Evolutionary conservation across 352 stramenopile species (phyloP).

Genomic region (Globisporangium irregulare): DNA sequence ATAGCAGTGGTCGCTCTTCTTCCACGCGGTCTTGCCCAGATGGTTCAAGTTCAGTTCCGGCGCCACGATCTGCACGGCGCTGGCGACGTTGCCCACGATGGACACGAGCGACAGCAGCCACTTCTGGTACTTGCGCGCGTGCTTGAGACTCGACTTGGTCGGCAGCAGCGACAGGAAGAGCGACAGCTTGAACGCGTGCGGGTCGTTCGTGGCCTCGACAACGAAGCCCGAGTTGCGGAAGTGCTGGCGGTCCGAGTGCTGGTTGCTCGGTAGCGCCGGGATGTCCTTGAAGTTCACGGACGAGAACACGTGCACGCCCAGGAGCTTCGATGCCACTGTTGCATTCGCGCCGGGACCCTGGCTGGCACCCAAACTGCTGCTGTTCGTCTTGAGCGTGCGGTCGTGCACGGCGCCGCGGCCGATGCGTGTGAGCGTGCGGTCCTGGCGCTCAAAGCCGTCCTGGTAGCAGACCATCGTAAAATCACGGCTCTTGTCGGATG

Average conservation of each 20-base stretch:
- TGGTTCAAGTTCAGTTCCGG: conserved; percentile 21
- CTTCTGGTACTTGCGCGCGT: conserved; percentile 50
- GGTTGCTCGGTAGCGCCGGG: conserved; percentile 40
- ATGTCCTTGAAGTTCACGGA: conserved; percentile 72
- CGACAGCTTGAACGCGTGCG: conserved; percentile 41
- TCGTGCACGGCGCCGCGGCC: conserved; percentile 23
- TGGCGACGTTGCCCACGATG: conserved; percentile 30
- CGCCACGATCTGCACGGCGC: conserved; percentile 25
- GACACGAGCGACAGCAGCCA: conserved; percentile 49
- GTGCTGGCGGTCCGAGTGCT: conserved; percentile 47
- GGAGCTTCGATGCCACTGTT: conserved; percentile 21
- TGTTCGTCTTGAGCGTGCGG: conserved; percentile 10
- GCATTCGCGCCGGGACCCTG: not conserved
- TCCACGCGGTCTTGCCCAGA: conserved; percentile 45
- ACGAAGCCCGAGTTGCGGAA: conserved; percentile 67
- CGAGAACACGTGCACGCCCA: conserved; percentile 54
- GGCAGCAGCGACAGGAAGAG: conserved; percentile 61
- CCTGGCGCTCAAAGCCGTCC: conserved; percentile 51
- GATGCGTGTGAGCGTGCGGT: conserved; percentile 27
- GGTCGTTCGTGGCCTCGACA: conserved; percentile 44
- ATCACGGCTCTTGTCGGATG: conserved; percentile 46
- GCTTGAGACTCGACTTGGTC: conserved; percentile 37
- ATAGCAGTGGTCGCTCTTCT: conserved; percentile 56
- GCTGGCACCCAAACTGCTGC: not conserved
- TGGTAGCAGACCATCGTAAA: conserved; percentile 77